Base-by-base conservation (phyloP, 225 moss, liverwort and hornwort genomes). In the Sphagnum tenellum region DNA sequence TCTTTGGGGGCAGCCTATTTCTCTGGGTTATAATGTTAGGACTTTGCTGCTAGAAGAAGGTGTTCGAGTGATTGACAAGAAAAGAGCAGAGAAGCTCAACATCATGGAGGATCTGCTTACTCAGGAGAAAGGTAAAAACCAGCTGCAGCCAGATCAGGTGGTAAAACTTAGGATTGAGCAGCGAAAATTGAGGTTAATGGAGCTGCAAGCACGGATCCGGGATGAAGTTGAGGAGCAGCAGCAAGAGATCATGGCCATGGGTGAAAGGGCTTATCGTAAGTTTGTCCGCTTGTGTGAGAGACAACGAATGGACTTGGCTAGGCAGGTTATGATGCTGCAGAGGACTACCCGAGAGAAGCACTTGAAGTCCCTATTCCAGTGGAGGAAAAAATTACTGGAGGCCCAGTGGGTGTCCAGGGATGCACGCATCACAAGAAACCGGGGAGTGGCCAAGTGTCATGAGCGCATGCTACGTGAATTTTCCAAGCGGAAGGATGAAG, bases 221-320 rank as follows among this genome's bases (percentile, higher is more conserved):
- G 98, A 98, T 73, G 98, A 93, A 65, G 89, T 98, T 13, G 98
- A 98, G 76, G 98, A 98, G 72, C 98, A 98, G 64, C 98, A 98
- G 65, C 93, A 93, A 69, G 98, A 98, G 82, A 98, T 98, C 56
- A 98, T 98, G 98, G 89, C 89, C 9, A 89, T 93, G 98, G 98
- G 98, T 45, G 98, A 98, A 75, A 83, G 98, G 72, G 87, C 89
- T 12, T 98, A 98, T 72, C 83, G 98, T 60, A 98, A 98, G 68
- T 98, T 98, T 79, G 98, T 93, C 55, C 88, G 98, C n/a, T 79
- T 98, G 46, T 98, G 98, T 77, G 93, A 93, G 73, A 78, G 98
- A 62, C 98, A 98, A 68, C 83, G 90, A 13, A 62, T 67, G 63
- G 98, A 98, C 72, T 79, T 90, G 65, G 69, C 78, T 4, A 83